A percentile compares a stretch with the other conserved stretches of the same genome.
phyloP scores from a whole-genome alignment of 306 rosid genomes.

The Trifolium dubium region DNA sequence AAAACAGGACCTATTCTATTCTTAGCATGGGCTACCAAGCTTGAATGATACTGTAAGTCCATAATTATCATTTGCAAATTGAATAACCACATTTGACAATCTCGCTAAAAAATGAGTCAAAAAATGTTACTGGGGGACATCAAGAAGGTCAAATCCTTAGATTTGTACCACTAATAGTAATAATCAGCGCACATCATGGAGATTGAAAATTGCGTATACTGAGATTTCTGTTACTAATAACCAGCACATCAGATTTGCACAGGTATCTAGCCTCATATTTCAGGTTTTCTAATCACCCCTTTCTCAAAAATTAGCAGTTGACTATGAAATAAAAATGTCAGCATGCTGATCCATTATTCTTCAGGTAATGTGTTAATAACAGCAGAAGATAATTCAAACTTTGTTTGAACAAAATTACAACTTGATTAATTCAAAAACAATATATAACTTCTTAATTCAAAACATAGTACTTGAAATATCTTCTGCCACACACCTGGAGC shows the following conservation, averaged over 20 bases:
- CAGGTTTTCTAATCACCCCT: conserved; percentile 8
- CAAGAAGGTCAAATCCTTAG: background rate
- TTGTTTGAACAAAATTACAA: background rate
- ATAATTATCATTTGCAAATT: background rate
- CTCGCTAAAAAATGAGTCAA: background rate
- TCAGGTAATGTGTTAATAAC: background rate
- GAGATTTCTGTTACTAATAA: background rate
- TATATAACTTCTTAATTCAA: background rate
- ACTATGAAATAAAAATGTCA: conserved; percentile 1
- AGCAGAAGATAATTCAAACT: conserved; percentile 6
- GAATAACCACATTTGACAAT: background rate
- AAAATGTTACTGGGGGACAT: background rate
- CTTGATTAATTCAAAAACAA: conserved; percentile 3
- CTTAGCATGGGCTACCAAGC: background rate
- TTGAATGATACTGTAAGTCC: conserved; percentile 26
- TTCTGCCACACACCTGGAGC: background rate
- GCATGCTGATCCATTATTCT: background rate
- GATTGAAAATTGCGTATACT: background rate
- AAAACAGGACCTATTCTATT: background rate
- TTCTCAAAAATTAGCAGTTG: background rate
- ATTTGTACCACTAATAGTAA: background rate
- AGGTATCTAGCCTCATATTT: background rate
- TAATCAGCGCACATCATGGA: conserved; percentile 2
- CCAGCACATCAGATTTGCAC: conserved; percentile 2
- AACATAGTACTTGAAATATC: conserved; percentile 10